Base-by-base conservation (phyloP, 2,329 filamentous ascomycete species). In the Curvularia verruculosa region DNA sequence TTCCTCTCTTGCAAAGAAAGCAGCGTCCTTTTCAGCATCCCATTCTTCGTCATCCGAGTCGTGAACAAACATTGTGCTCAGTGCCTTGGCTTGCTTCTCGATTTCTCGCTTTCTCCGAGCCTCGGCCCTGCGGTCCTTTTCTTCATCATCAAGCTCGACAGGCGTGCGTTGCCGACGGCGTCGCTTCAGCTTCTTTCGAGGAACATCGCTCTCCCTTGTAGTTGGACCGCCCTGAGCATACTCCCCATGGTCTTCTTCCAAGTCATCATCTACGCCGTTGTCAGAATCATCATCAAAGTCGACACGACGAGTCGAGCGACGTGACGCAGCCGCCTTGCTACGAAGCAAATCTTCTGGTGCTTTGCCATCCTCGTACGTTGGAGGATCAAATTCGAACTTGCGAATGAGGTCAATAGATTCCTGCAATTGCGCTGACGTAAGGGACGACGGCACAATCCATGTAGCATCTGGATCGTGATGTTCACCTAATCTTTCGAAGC, bases 31-130 rank as follows among this genome's bases (percentile, higher is more conserved):
- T 45, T 92, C 91, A 31, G 84, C 87, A 69, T 96, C 92, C 61
- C 85, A 88, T 63, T 96, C 92, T 65, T 96, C 92, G 51, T 98
- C 95, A 72, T 98, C 95, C 64, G 89, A 92, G 36, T 89, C 87
- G 56, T 89, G 85, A 49, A 99, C 89, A 68, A 87, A 94, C 37
- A 94, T 78, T 23, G 88, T 87, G 68, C 90, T 96, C 81, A 97
- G 98, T 78, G 95, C 89, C 72, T 89, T 90, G 29, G 82, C 81
- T 47, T 87, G 83, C 76, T 92, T 92, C 69, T 93, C 91, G n/a
- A 85, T 79, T 64, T 96, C 88, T 64, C 85, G 89, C 50, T 87
- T 82, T 52, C 85, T 83, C 36, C 88, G 83, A 52, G 82, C 84
- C 12, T 83, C 82, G 12, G 87, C 86, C 54, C 84, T 84, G 63